Conservation (phyloP, 1,139 yeast genomes). For the Petasospora rhodanensis region DNA sequence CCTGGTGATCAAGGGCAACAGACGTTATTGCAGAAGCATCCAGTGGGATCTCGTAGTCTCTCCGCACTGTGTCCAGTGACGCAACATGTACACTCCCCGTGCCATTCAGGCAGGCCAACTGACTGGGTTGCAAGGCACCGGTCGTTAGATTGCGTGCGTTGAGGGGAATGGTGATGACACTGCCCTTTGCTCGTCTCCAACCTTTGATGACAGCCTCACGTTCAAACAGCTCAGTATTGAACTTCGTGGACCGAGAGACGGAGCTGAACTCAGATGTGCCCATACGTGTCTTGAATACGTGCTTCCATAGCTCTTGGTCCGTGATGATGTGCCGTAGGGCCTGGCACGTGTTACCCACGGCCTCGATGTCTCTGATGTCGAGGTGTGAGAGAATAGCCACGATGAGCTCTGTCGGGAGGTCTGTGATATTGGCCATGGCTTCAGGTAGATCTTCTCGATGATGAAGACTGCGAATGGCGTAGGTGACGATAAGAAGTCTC, state of each 20-base stretch:
- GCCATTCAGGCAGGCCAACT: too few species aligned
- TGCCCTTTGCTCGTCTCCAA: slow-evolving; percentile 44
- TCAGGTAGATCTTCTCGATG: too few species aligned
- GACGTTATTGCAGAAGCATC: slow-evolving; percentile 35
- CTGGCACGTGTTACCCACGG: slow-evolving; percentile 49
- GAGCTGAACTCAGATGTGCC: slow-evolving; percentile 50
- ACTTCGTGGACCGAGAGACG: slow-evolving; percentile 45
- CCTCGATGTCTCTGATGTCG: slow-evolving; percentile 50
- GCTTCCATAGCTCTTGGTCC: slow-evolving; percentile 60
- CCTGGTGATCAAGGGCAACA: slow-evolving; percentile 30
- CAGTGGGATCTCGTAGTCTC: slow-evolving; percentile 29
- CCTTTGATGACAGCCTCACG: slow-evolving; percentile 39
- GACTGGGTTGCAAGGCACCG: slow-evolving; percentile 28
- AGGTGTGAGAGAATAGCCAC: slow-evolving; percentile 51
- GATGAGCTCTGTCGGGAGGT: slow-evolving; percentile 56
- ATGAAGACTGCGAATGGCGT: too few species aligned
- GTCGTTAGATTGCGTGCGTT: slow-evolving; percentile 25
- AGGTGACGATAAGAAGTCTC: too few species aligned
- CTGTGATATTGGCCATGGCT: too few species aligned
- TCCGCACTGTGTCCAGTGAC: slow-evolving; percentile 26
- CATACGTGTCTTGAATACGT: slow-evolving; percentile 45
- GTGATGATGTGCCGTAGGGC: slow-evolving; percentile 47
- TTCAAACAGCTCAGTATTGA: slow-evolving; percentile 52
- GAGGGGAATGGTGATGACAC: slow-evolving; percentile 26
- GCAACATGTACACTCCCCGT: too few species aligned